Conservation (phyloP, 1,139 yeast genomes). For the Pichia sp. region DNA sequence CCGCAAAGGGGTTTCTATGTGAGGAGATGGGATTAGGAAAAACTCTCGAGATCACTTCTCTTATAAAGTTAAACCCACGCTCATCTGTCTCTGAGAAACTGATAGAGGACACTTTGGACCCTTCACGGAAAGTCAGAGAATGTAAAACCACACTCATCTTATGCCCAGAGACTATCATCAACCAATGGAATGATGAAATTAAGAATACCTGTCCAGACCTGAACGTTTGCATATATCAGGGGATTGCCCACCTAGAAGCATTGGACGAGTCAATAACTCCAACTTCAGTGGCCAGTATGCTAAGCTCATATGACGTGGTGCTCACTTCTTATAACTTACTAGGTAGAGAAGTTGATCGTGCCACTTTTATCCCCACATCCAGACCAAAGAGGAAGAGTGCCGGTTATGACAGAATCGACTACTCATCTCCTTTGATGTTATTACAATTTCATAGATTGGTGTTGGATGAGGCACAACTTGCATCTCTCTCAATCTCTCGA, state of each 20-base stretch:
- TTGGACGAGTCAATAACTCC: conserved; percentile 30
- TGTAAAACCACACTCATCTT: conserved; percentile 72
- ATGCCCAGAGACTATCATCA: conserved; percentile 74
- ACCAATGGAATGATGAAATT: conserved; percentile 82
- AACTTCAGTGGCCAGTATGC: conserved; percentile 30
- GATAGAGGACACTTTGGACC: conserved; percentile 35
- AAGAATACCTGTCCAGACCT: conserved; percentile 48
- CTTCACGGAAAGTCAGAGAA: conserved; percentile 39
- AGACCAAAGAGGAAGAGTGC: conserved; percentile 43
- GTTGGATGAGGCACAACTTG: conserved; percentile 93
- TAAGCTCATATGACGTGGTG: conserved; percentile 56
- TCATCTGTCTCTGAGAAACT: conserved; percentile 3
- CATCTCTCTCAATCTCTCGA: conserved; percentile 62
- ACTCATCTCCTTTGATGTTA: conserved; percentile 75
- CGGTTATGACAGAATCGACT: conserved; percentile 34
- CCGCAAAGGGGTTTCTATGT: conserved; percentile 64
- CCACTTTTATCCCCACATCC: conserved; percentile 56
- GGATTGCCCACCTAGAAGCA: conserved; percentile 37
- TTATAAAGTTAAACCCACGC: conserved; percentile 54
- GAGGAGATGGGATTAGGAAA: conserved; percentile 99
- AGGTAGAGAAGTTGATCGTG: conserved; percentile 73
- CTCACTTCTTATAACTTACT: conserved; percentile 69
- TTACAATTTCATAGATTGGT: conserved; percentile 88
- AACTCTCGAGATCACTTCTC: conserved; percentile 73
- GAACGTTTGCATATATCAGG: conserved; percentile 56